phyloP scores from a whole-genome alignment of 1,284 basidiomycete genomes.

The Somion occarium region DNA sequence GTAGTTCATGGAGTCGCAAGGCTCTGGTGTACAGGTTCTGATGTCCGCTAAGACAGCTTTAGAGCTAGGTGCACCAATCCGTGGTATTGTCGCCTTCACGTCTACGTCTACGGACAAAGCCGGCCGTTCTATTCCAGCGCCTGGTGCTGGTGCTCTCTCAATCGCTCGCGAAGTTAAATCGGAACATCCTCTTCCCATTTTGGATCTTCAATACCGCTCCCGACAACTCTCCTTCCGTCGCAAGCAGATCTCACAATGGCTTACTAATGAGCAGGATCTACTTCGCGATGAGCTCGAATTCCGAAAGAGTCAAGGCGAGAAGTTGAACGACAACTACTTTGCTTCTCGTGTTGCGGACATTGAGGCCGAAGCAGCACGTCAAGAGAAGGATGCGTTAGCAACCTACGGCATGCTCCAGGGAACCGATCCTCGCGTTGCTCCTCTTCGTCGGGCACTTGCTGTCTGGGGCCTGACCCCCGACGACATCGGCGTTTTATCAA shows the following conservation, averaged over 20 bases:
- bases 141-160: conserved; percentile 85
- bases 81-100: conserved; percentile 91
- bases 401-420: conserved; percentile 96
- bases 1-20: conserved; percentile 96
- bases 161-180: conserved; percentile 80
- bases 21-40: conserved; percentile 93
- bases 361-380: conserved; percentile 83
- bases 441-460: conserved; percentile 90
- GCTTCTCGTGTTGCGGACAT: conserved; percentile 73
- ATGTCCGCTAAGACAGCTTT: conserved; percentile 97
- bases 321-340: conserved; percentile 66
- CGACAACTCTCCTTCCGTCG: conserved; percentile 93
- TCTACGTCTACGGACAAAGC: conserved; percentile 98
- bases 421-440: conserved; percentile 78
- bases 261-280: conserved; percentile 81
- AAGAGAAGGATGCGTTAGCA: conserved; percentile 87
- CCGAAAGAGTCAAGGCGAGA: conserved; percentile 51
- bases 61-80: conserved; percentile 91
- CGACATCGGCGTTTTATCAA: conserved; percentile 85
- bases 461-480: conserved; percentile 95
- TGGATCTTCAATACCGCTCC: conserved; percentile 83
- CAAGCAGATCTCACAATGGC: conserved; percentile 90
- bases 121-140: conserved; percentile 91
- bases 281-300: conserved; percentile 75
- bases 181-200: conserved; percentile 70